Evolutionary conservation across 1,139 yeast species (phyloP).

Genomic region (Suzukiozyma palmioleophila): DNA sequence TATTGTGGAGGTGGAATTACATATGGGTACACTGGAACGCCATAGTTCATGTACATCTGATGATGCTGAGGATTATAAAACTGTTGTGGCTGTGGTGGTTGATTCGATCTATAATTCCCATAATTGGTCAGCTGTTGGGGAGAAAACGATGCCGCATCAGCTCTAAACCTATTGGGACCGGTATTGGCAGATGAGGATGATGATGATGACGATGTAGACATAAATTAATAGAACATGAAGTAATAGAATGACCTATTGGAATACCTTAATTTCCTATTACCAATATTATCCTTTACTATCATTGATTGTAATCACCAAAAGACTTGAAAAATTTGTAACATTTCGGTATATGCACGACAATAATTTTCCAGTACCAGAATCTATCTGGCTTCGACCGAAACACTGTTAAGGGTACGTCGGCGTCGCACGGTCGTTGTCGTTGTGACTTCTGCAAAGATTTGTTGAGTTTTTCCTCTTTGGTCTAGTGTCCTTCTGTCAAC

Average conservation of each 20-base stretch:
- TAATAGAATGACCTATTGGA: too few species aligned
- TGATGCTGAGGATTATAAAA: conserved; percentile 14
- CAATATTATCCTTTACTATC: too few species aligned
- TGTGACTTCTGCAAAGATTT: not conserved
- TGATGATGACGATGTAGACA: conserved; percentile 11
- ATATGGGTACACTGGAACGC: conserved; percentile 11
- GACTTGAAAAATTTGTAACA: conserved; percentile 1
- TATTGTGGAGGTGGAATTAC: conserved; percentile 6
- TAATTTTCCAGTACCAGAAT: too few species aligned
- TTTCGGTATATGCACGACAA: not conserved
- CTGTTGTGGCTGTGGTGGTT: conserved; percentile 14
- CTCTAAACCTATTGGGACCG: conserved; percentile 39
- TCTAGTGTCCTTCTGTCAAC: not conserved
- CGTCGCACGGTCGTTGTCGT: not conserved
- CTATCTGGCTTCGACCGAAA: too few species aligned
- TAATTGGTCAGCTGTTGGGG: conserved; percentile 17
- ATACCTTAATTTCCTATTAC: too few species aligned
- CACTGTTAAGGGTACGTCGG: too few species aligned
- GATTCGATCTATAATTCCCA: conserved; percentile 11
- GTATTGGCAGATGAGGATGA: conserved; percentile 17
- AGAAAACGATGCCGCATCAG: conserved; percentile 40
- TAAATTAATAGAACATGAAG: conserved; percentile 4
- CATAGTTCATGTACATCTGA: conserved; percentile 18
- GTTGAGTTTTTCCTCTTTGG: not conserved
- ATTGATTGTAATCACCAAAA: not conserved